Evolutionary conservation across 2,329 filamentous ascomycete genomes (phyloP).

Genomic region (Chalara sp.): DNA sequence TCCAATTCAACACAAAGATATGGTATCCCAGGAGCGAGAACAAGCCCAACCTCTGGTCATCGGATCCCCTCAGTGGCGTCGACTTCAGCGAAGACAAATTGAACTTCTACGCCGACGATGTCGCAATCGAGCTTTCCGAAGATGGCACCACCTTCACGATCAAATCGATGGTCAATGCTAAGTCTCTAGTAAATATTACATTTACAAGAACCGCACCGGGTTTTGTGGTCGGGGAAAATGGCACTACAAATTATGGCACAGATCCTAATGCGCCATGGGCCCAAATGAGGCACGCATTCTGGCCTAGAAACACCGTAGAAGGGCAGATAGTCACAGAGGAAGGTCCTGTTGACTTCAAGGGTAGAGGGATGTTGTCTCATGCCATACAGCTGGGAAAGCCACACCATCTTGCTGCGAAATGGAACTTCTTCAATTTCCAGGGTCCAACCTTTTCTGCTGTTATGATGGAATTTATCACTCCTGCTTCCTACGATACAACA

Average conservation of each 20-base stretch:
- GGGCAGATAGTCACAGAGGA: constrained; percentile 80
- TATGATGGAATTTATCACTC: constrained; percentile 95
- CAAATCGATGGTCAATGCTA: constrained; percentile 80
- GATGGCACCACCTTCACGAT: constrained; percentile 79
- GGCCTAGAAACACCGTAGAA: constrained; percentile 78
- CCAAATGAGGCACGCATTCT: constrained; percentile 85
- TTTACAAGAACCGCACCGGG: constrained; percentile 70
- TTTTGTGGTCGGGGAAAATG: constrained; percentile 78
- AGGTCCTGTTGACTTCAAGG: constrained; percentile 75
- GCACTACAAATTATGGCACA: constrained; percentile 79
- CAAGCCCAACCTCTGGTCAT: constrained; percentile 75
- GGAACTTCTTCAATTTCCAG: constrained; percentile 94
- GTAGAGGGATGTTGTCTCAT: constrained; percentile 72
- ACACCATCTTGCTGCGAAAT: constrained; percentile 84
- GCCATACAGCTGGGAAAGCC: constrained; percentile 98
- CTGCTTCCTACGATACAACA: constrained; percentile 84
- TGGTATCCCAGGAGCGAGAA: constrained; percentile 64
- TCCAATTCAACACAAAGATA: constrained; percentile 92
- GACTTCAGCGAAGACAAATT: constrained; percentile 80
- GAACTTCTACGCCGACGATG: constrained; percentile 79
- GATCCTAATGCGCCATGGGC: constrained; percentile 86
- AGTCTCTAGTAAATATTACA: constrained; percentile 79
- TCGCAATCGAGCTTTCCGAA: constrained; percentile 77
- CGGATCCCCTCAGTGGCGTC: constrained; percentile 70
- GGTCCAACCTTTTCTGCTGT: constrained; percentile 78